Evolutionary conservation across 345 rosid genomes (phyloP), one percentile per base, ranked within the genome.

Genomic region (Heritiera littoralis): DNA sequence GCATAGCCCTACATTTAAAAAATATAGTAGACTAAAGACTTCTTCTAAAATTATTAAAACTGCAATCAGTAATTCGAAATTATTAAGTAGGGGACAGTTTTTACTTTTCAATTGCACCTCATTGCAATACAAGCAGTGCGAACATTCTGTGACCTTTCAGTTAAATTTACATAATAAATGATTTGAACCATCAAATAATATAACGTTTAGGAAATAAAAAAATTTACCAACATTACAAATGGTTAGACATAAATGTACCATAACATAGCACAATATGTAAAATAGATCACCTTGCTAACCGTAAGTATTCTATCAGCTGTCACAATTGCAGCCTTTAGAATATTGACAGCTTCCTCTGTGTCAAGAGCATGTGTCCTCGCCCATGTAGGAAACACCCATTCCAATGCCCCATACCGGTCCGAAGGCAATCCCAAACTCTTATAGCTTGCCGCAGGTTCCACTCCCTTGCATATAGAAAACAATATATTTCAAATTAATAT

Each of bases 331-430:
- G 98, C 97, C 91, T 96, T 96, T 40, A 96, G 89, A 84, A 96
- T 81, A 88, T 92, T 96, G 80, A 96, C 97, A 5, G 99, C 98
- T 88, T 90, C 97, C 67, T 98, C 99, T 2, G 94, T 92, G 88
- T 96, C 99, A 28, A 96, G 98, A 69, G 99, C 98, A 86, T 96
- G 99, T 18, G 98, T 85, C 87, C 99, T 90, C 60, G 98, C 99
- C 99, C 98, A 92, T 7, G 90, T 91, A 3, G 99, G 99, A 78
- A 96, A 96, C 70, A 96, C 97, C 98, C 98, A 93, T 74, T 84
- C 99, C 38, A 93, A 79, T 23, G 98, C 97, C 79, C 96, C 95
- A 70, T 92, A 93, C 99, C 99, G 93, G 73, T 96, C 90, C 0
- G 86, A 69, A 75, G 98, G 93, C 69, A 96, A 80, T 73, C 98